Evolutionary conservation across 257 asterid genomes (phyloP).

Genomic region (Nicotiana benthamiana): DNA sequence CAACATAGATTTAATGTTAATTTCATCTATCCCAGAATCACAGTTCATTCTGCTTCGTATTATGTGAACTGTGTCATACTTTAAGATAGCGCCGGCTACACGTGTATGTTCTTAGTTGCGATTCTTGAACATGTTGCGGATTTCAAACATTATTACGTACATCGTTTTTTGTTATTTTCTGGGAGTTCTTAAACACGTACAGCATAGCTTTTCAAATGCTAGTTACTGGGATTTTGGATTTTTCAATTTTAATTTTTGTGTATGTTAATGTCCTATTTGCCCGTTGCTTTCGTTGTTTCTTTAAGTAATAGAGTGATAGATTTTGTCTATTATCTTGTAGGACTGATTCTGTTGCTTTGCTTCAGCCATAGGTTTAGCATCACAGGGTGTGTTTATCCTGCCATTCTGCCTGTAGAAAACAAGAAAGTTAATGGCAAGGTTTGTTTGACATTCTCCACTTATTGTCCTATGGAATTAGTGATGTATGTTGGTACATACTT

Average conservation of each 20-base stretch:
- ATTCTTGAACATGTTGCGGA: neutral
- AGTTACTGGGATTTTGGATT: neutral
- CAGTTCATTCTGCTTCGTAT: neutral
- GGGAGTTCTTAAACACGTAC: neutral
- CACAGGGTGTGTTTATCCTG: slow-evolving; percentile 81
- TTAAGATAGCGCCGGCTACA: neutral
- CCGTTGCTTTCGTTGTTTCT: neutral
- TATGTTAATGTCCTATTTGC: neutral
- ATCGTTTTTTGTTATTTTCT: neutral
- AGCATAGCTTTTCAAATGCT: neutral
- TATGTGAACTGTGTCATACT: neutral
- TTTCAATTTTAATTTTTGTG: neutral
- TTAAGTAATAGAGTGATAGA: neutral
- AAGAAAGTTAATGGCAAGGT: slow-evolving; percentile 67
- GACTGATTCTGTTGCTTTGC: slow-evolving; percentile 2
- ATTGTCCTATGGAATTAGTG: neutral
- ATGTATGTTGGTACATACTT: neutral
- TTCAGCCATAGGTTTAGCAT: slow-evolving; percentile 76
- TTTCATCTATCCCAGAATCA: neutral
- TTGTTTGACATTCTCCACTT: slow-evolving; percentile 9
- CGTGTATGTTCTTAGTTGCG: neutral
- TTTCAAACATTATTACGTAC: neutral
- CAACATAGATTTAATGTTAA: too few relatives aligned
- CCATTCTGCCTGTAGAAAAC: slow-evolving; percentile 55
- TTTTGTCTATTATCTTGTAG: neutral